These are phyloP conservation scores for Trichosporon sp. DNA, from an alignment of 1,284 basidiomycete genomes.

Conservation along the genomic window DNA sequence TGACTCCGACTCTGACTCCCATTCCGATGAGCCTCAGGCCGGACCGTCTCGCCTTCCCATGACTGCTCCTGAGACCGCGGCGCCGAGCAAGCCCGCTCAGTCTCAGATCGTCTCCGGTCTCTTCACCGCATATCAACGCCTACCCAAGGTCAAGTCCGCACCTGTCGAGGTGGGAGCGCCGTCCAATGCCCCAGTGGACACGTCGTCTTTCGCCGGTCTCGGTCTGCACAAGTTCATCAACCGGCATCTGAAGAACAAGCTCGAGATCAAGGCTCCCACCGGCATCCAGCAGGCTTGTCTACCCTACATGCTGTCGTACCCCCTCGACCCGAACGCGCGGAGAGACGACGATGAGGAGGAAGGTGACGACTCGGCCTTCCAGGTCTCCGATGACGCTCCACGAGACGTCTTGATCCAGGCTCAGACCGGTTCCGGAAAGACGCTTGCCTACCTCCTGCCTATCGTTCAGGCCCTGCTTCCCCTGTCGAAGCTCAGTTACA, in stretches of 20 bases:
- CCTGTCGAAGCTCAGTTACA: constrained; percentile 76
- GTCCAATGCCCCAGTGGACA: constrained; percentile 78
- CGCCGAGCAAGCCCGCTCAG: constrained; percentile 10
- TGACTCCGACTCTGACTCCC: background rate
- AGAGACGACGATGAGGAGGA: constrained; percentile 2
- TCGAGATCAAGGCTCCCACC: constrained; percentile 80
- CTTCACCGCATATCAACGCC: constrained; percentile 60
- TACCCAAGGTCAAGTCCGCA: constrained; percentile 14
- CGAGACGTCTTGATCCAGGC: constrained; percentile 92
- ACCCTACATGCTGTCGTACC: constrained; percentile 59
- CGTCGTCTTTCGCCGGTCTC: constrained; percentile 66
- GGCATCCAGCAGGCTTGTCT: constrained; percentile 82
- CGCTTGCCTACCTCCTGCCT: constrained; percentile 87
- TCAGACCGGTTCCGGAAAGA: constrained; percentile 98
- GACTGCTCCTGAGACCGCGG: background rate
- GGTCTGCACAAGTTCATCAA: constrained; percentile 77
- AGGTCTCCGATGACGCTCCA: constrained; percentile 12
- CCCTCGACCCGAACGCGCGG: constrained; percentile 36
- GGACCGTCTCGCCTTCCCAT: constrained; percentile 20
- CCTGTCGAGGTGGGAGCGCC: constrained; percentile 51
- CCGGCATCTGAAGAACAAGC: constrained; percentile 71
- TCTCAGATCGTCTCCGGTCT: constrained; percentile 82
- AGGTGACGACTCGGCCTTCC: constrained; percentile 8
- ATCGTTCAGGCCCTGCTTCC: constrained; percentile 91
- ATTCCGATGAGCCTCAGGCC: constrained; percentile 7